Evolutionary conservation across 139 green algal species (phyloP), one percentile per base, ranked within the genome.

Genomic region (Haematococcus lacustris): DNA sequence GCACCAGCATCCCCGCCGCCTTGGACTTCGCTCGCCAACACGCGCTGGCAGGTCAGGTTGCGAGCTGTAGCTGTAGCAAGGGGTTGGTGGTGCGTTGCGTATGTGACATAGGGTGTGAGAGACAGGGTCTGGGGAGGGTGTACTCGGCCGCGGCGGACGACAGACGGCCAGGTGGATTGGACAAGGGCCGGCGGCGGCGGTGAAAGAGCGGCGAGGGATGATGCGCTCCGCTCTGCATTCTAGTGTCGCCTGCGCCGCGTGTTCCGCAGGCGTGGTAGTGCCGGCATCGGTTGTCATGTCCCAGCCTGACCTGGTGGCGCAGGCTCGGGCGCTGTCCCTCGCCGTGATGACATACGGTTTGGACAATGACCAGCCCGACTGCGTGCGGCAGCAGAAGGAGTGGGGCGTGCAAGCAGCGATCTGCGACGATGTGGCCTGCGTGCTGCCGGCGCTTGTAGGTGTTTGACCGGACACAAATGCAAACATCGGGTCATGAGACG

Each of bases 321-420:
- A 37, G 0, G 91, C 86, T 0, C 37, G 33, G 6, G 25, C 39
- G 26, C 59, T 59, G 23, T 81, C 82, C 9, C 76, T 96, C 53
- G 73, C 79, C 33, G 66, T 97, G 37, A 75, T 93, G 63, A 93
- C 90, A 4, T 97, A 94, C 71, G 91, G 91, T 9, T 67, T 88
- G 43, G 77, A 79, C 40, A 97, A 96, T 73, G 81, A 93, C 73
- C 83, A 95, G 62, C 70, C 81, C 3, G 74, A 76, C 2, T 90
- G 82, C 77, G 77, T 96, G 5, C 39, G 65, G 26, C 28, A 71
- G 38, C 91, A 96, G 76, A 76, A 78, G 39, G 62, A 74, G 2
- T 47, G 90, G 51, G 91, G 91, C 1, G 88, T 96, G 66, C 75
- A 88, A 38, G 90, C 76, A n/a, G 90, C 86, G 33, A 96, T 96